Evolutionary conservation across 2,329 filamentous ascomycete species (phyloP), one percentile per base, ranked within the genome.

Genomic region (Aspergillus udagawae): DNA sequence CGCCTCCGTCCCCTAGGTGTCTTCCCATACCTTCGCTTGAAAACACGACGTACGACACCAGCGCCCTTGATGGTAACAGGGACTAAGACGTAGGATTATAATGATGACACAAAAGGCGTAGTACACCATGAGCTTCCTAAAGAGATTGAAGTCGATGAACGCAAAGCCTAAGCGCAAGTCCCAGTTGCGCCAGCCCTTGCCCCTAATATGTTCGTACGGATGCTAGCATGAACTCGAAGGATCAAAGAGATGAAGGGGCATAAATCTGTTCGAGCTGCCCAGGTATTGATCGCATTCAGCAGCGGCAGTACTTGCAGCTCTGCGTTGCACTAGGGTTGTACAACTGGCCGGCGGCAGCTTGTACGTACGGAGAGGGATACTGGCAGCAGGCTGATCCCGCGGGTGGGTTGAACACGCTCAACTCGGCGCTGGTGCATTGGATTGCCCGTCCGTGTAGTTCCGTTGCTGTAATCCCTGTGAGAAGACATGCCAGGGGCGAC

Each of bases 401-500:
- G 0, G 83, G 80, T 0, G 91, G 86, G 9, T 83, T 72, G 67
- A 96, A 87, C n/a, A 75, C 70, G 23, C 90, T 78, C 59, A 84
- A 81, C 71, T 96, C 92, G 68, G 88, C 89, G 5, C 71, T 62
- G 0, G 89, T 84, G 72, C 92, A 96, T 0, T 70, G 63, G 32
- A 93, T 85, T 0, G 75, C 51, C 0, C 84, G 84, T 65, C 88
- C 86, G 44, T 89, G 88, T 4, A 96, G 77, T 3, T 84, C 90
- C 0, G 83, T 83, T 0, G 87, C 82, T 0, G 93, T 73, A 77
- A 96, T 86, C 23, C 86, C 89, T 9, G 83, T 82, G 27, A 93
- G 84, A 17, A 94, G 77, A 70, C 96, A 96, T 0, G 89, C 92
- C 65, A 96, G 89, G 0, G 92, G 91, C 0, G 87, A 91, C 51